These are phyloP conservation scores for Hericium erinaceus DNA, from an alignment of 768 basidiomycete species.

Conservation along the genomic window DNA sequence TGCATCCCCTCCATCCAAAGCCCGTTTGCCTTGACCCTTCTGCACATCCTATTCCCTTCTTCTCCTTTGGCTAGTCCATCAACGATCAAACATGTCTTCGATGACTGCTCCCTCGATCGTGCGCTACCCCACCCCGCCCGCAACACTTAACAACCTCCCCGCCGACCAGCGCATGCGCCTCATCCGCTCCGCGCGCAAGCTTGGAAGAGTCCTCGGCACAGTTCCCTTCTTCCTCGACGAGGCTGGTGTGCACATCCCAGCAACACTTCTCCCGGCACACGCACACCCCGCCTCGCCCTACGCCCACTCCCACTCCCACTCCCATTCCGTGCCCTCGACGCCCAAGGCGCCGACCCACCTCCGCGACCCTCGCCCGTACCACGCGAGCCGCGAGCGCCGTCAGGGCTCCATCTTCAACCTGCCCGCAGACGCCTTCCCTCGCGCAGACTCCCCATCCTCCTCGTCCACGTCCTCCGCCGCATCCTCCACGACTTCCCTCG, in stretches of 20 bases:
- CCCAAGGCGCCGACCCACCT: background rate
- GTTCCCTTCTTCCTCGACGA: conserved; percentile 12
- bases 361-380: background rate
- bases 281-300: background rate
- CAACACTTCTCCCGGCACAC: background rate
- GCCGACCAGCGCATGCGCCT: conserved; percentile 10
- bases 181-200: conserved; percentile 13
- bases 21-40: no score
- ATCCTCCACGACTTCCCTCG: conserved; percentile 16
- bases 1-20: no score
- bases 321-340: background rate
- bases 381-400: background rate
- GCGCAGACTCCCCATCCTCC: background rate
- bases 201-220: conserved; percentile 13
- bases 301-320: background rate
- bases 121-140: conserved; percentile 4
- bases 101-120: background rate
- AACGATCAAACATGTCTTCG: background rate
- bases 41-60: no score
- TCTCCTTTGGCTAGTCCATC: no score
- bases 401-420: conserved; percentile 3
- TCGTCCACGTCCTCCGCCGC: conserved; percentile 12
- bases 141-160: conserved; percentile 10
- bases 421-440: background rate
- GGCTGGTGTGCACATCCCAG: background rate